phyloP scores from a whole-genome alignment of 352 stramenopile genomes.

The Globisporangium mamillatum region DNA sequence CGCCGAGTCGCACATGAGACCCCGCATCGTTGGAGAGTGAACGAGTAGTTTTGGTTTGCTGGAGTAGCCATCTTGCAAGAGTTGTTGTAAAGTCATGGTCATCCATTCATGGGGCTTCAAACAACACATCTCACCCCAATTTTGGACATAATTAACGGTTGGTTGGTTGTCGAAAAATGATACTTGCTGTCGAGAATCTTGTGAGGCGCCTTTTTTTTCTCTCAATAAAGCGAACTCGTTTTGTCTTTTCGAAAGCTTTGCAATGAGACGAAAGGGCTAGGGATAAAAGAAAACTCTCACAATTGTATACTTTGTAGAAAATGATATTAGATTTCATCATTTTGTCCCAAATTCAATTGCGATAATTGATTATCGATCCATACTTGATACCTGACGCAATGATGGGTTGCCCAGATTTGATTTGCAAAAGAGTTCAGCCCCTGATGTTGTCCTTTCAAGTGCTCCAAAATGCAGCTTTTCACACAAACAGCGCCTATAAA shows the following conservation, averaged over 20 bases:
- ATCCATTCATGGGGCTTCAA: too few species aligned
- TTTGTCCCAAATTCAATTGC: too few species aligned
- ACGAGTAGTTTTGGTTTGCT: not conserved
- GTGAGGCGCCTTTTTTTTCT: not conserved
- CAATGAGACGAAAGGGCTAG: constrained; percentile 4
- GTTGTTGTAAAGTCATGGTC: too few species aligned
- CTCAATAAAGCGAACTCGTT: not conserved
- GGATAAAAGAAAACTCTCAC: too few species aligned
- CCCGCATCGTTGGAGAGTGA: not conserved
- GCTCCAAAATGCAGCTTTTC: not conserved
- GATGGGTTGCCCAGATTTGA: not conserved
- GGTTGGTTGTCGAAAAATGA: not conserved
- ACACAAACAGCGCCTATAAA: not conserved
- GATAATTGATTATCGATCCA: not conserved
- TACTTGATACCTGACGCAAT: not conserved
- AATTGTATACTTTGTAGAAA: not conserved
- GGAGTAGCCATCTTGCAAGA: too few species aligned
- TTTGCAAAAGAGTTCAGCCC: not conserved
- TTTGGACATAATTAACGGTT: too few species aligned
- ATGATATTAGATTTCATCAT: too few species aligned
- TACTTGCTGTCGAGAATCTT: not conserved
- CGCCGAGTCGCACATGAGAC: not conserved
- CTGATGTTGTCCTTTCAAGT: not conserved
- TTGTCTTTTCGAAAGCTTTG: not conserved
- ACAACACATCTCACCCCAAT: too few species aligned